Conservation (phyloP, 257 asterid genomes). For the Anisodus acutangulus region DNA sequence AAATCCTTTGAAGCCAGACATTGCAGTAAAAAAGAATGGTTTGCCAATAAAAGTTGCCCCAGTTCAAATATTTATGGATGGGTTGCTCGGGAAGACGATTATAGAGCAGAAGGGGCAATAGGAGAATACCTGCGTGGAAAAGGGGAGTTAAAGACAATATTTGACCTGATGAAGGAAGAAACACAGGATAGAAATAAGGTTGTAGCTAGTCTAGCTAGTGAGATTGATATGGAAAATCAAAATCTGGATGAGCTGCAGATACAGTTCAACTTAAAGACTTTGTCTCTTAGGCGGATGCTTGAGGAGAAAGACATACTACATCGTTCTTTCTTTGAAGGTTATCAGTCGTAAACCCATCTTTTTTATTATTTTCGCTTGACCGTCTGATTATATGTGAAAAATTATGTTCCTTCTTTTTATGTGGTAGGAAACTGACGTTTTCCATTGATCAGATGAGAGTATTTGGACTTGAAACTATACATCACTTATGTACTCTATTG, state of each 20-base stretch:
- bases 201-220: slow-evolving; percentile 65
- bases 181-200: slow-evolving; percentile 45
- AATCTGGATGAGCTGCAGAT: slow-evolving; percentile 65
- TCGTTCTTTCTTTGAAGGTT: slow-evolving; percentile 77
- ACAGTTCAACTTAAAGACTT: slow-evolving; percentile 55
- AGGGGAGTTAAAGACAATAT: slow-evolving; percentile 52
- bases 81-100: slow-evolving; percentile 67
- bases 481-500: too few species aligned
- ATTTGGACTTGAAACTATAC: too few species aligned
- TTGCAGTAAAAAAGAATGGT: slow-evolving; percentile 60
- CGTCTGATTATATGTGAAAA: neutral
- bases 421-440: neutral
- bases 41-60: slow-evolving; percentile 34
- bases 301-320: slow-evolving; percentile 82
- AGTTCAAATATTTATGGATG: slow-evolving; percentile 57
- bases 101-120: slow-evolving; percentile 53
- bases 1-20: too few species aligned
- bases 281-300: slow-evolving; percentile 77
- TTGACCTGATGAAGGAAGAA: slow-evolving; percentile 53
- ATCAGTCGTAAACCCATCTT: slow-evolving; percentile 9
- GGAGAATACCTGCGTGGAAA: slow-evolving; percentile 61
- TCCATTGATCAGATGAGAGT: neutral
- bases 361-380: neutral
- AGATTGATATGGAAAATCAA: slow-evolving; percentile 67
- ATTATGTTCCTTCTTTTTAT: neutral